Conservation (phyloP, 192 early-diverging fungal genomes). For the Rhizoclosmatium globosum region DNA sequence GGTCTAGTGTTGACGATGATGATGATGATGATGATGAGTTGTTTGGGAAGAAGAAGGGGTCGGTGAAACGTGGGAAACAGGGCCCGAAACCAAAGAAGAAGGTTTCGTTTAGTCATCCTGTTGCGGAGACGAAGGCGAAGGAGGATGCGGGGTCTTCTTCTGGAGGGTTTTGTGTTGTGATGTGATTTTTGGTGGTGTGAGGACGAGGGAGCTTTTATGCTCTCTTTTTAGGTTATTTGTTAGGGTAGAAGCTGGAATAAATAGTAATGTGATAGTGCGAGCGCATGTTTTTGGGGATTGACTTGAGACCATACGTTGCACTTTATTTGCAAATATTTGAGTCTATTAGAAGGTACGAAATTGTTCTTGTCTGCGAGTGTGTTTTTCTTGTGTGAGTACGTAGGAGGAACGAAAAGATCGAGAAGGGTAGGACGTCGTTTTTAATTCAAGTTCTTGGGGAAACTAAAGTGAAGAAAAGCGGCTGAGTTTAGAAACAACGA, state of each 20-base stretch:
- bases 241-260: background rate
- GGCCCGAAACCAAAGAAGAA: background rate
- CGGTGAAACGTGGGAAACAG: background rate
- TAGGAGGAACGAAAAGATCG: too few species aligned
- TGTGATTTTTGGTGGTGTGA: background rate
- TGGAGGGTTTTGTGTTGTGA: background rate
- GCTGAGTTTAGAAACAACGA: too few species aligned
- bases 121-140: background rate
- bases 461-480: too few species aligned
- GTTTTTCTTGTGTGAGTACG: too few species aligned
- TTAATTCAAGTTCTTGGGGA: too few species aligned
- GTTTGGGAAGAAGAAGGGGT: background rate
- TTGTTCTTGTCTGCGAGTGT: background rate
- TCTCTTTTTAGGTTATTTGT: background rate
- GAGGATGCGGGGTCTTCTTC: background rate
- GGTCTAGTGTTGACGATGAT: background rate
- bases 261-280: background rate
- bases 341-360: constrained; percentile 3
- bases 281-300: constrained; percentile 1
- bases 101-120: too few species aligned
- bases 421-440: too few species aligned
- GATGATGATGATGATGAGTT: too few species aligned
- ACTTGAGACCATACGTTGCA: constrained; percentile 15
- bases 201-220: background rate
- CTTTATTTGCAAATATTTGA: constrained; percentile 22